Conservation (phyloP, 805 yeast genomes). For the Candida ulmi region DNA sequence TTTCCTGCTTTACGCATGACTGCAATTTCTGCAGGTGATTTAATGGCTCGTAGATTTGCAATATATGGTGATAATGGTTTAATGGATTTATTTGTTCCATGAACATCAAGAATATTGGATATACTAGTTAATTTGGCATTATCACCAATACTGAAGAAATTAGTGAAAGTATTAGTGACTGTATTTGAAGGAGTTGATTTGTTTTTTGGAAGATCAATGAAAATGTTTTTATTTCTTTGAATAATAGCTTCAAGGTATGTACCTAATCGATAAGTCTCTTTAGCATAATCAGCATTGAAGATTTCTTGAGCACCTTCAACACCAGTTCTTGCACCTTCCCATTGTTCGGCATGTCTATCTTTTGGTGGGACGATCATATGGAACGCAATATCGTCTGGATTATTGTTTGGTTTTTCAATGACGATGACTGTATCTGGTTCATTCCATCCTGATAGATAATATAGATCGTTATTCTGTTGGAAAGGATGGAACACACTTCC, state of each 20-base stretch:
- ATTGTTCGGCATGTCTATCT: slow-evolving; percentile 70
- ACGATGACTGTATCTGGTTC: slow-evolving; percentile 78
- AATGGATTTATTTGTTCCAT: slow-evolving; percentile 29
- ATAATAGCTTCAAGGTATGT: slow-evolving; percentile 43
- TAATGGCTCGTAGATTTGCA: slow-evolving; percentile 55
- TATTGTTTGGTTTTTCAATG: slow-evolving; percentile 53
- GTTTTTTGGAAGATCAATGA: slow-evolving; percentile 40
- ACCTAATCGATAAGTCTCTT: slow-evolving; percentile 40
- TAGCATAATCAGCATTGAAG: slow-evolving; percentile 82
- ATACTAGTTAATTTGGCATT: slow-evolving; percentile 23
- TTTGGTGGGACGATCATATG: slow-evolving; percentile 86
- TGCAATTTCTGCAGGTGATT: slow-evolving; percentile 69
- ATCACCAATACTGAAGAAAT: slow-evolving; percentile 24
- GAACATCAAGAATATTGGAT: slow-evolving; percentile 20
- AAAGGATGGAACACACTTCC: slow-evolving; percentile 90
- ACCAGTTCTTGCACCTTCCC: slow-evolving; percentile 96
- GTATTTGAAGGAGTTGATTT: slow-evolving; percentile 16
- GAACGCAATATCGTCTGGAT: slow-evolving; percentile 49
- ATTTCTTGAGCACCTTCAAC: slow-evolving; percentile 72
- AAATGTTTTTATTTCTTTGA: slow-evolving; percentile 44
- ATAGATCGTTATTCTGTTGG: slow-evolving; percentile 87
- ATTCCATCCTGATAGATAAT: slow-evolving; percentile 85
- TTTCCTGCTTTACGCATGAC: slow-evolving; percentile 81
- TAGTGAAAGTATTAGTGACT: slow-evolving; percentile 18
- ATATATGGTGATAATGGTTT: slow-evolving; percentile 38